phyloP scores from a whole-genome alignment of 352 stramenopile genomes.

The Phytopythium aichiense region DNA sequence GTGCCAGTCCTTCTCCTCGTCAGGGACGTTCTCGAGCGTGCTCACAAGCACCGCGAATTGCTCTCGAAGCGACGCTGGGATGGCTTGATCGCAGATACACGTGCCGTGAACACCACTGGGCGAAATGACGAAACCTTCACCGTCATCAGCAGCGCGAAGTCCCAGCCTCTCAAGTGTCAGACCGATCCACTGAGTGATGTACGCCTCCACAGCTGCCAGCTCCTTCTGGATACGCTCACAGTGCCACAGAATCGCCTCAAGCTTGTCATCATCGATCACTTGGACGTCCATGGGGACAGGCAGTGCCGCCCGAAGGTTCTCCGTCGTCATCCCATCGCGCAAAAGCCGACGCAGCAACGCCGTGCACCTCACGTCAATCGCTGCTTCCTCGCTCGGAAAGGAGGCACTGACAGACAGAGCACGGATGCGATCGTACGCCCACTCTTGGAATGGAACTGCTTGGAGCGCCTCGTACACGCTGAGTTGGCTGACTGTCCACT shows the following conservation, averaged over 20 bases:
- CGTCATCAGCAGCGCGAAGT: neutral
- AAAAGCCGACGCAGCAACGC: constrained; percentile 12
- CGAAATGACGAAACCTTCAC: constrained; percentile 15
- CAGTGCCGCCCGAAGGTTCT: constrained; percentile 10
- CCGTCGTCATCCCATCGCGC: constrained; percentile 6
- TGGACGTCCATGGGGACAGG: constrained; percentile 5
- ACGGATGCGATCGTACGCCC: constrained; percentile 5
- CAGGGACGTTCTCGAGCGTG: constrained; percentile 29
- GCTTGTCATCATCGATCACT: constrained; percentile 7
- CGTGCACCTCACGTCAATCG: constrained; percentile 8
- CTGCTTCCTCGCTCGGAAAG: neutral
- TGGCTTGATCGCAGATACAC: constrained; percentile 28
- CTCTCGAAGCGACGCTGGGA: constrained; percentile 17
- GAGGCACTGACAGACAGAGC: neutral
- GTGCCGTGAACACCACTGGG: constrained; percentile 25
- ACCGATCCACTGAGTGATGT: constrained; percentile 12
- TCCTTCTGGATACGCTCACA: constrained; percentile 15
- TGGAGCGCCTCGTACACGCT: constrained; percentile 15
- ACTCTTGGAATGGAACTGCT: constrained; percentile 13
- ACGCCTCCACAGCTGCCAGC: constrained; percentile 8
- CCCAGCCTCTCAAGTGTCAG: constrained; percentile 3
- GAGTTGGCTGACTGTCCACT: constrained; percentile 21
- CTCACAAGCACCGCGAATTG: constrained; percentile 17
- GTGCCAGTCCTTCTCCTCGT: constrained; percentile 51
- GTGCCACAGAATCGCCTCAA: constrained; percentile 14